Evolutionary conservation across 1,284 basidiomycete species (phyloP), one percentile per base, ranked within the genome.

Genomic region (Cryptococcus sp.): DNA sequence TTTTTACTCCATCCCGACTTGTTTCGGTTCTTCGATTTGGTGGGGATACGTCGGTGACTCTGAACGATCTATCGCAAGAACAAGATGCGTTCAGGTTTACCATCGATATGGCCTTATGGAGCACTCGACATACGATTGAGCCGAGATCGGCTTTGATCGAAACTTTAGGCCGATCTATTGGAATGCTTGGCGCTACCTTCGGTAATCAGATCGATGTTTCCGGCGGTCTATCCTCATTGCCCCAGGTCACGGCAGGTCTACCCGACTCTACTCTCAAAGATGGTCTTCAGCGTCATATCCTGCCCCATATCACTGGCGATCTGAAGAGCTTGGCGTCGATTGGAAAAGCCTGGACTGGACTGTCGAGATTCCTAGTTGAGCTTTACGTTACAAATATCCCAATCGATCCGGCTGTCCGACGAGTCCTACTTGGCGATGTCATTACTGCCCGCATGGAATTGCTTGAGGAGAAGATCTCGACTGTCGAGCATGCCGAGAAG

Each of bases 341-440:
- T 5, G 50, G 81, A 76, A 44, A 51, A 7, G 36, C 70, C 7
- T 96, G 85, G 84, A 76, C 92, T 40, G 80, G 79, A 0, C 67
- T 89, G 24, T 82, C 84, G 3, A 57, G 55, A 1, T 60, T 69
- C 50, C 45, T 71, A 1, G 52, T 73, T 39, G 65, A 67, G 32
- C 44, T 94, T n/a, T 88, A 87, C 67, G 79, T 98, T 45, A 92
- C 96, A 0, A 83, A 90, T 65, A 77, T 85, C 3, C 91, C 93
- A 1, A 76, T 98, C 49, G 96, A 98, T 70, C 94, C 94, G 9
- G 83, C 86, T 14, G 84, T 84, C 18, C 80, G 86, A 31, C 80
- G 85, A 47, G 79, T 79, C 43, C 82, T 81, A 34, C 77, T 79
- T 0, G 72, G 73, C 4, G 75, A 79, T 36, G 82, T 86, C 43